phyloP scores from a whole-genome alignment of 257 asterid species.

The Solanum lignicaule region DNA sequence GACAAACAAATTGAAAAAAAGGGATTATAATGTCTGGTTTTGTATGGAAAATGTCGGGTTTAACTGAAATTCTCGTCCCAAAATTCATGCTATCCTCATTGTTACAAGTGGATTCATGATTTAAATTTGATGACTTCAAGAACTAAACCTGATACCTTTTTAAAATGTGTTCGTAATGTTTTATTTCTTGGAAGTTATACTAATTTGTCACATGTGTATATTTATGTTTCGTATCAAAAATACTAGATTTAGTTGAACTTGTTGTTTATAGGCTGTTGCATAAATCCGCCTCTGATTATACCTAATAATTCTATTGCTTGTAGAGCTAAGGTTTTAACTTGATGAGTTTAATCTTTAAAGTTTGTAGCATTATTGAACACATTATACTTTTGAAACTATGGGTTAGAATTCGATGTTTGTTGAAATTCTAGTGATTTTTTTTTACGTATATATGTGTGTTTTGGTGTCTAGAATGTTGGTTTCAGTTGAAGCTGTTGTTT shows the following conservation, averaged over 20 bases:
- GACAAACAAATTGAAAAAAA: not conserved
- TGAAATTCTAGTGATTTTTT: not conserved
- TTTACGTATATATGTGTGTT: not conserved
- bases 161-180: not conserved
- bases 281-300: not conserved
- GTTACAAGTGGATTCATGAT: not conserved
- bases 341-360: not conserved
- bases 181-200: not conserved
- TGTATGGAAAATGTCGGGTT: not conserved
- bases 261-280: not conserved
- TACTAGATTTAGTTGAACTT: not conserved
- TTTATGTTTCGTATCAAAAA: not conserved
- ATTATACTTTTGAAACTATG: not conserved
- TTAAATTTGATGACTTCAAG: not conserved
- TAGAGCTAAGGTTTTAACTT: not conserved
- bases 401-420: not conserved
- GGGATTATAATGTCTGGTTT: not conserved
- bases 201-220: not conserved
- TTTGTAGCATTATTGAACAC: not conserved
- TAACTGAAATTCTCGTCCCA: not conserved
- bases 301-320: not conserved
- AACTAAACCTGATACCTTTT: not conserved
- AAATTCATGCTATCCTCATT: not conserved
- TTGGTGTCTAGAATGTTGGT: not conserved
- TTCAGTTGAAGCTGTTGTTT: not conserved